Evolutionary conservation across 2,329 filamentous ascomycete species (phyloP).

Genomic region (Epichloe coenophiala): DNA sequence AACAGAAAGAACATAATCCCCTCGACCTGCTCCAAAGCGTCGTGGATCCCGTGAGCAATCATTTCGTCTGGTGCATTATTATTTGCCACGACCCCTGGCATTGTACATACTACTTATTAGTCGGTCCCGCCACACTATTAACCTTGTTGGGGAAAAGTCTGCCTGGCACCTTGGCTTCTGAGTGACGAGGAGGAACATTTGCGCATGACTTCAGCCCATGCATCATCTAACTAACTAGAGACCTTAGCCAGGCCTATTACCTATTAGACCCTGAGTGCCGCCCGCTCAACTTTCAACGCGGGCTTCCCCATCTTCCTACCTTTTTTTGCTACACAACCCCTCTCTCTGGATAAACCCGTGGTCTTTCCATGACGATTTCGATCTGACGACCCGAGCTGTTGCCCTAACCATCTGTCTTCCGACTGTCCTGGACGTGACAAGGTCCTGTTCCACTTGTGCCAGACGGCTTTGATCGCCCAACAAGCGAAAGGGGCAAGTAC

Average conservation of each 20-base stretch:
- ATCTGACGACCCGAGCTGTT: background rate
- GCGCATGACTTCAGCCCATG: background rate
- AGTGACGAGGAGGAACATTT: background rate
- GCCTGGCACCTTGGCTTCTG: background rate
- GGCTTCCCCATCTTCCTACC: background rate
- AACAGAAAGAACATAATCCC: no score
- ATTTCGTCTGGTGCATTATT: no score
- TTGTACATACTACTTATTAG: no score
- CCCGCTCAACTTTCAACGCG: background rate
- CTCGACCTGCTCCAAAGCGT: no score
- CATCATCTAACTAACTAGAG: background rate
- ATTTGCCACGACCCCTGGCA: no score
- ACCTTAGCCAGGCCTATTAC: background rate
- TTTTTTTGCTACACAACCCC: background rate
- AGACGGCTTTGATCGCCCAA: background rate
- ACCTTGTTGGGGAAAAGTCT: background rate
- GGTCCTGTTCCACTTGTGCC: no score
- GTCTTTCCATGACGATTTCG: background rate
- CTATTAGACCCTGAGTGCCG: slow-evolving; percentile 1
- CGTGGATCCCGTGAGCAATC: no score
- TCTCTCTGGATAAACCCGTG: background rate
- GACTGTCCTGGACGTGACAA: background rate
- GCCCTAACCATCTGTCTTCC: background rate
- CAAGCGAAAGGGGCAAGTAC: background rate
- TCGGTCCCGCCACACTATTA: no score